Percentiles rank a stretch among this genome's conserved stretches.
Conservation (phyloP, 768 basidiomycete species). For the Boletus huronensis region DNA sequence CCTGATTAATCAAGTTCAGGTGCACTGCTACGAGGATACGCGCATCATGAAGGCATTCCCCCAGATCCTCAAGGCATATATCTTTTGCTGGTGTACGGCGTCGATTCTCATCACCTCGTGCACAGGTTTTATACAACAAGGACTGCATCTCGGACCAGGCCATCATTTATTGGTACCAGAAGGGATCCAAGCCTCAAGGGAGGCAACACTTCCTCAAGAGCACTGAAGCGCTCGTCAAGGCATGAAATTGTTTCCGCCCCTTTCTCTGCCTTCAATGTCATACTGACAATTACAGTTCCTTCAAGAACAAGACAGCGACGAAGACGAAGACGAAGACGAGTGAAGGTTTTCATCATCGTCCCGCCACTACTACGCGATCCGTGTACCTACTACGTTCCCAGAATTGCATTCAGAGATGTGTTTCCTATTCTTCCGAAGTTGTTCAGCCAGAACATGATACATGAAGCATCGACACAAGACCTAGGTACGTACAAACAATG, state of each 20-base stretch:
- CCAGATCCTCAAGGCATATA: slow-evolving; percentile 79
- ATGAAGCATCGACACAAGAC: not conserved
- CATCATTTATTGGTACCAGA: slow-evolving; percentile 97
- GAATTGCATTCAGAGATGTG: slow-evolving; percentile 16
- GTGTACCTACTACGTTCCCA: slow-evolving; percentile 18
- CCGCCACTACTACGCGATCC: slow-evolving; percentile 1
- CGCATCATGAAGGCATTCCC: slow-evolving; percentile 94
- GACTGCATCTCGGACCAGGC: slow-evolving; percentile 95
- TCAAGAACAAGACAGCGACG: slow-evolving; percentile 78
- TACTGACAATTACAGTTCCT: slow-evolving; percentile 70
- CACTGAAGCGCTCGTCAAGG: slow-evolving; percentile 88
- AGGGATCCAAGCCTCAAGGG: slow-evolving; percentile 94
- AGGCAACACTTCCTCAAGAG: slow-evolving; percentile 92
- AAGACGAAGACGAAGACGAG: slow-evolving; percentile 56
- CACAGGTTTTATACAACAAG: slow-evolving; percentile 88
- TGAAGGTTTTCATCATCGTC: slow-evolving; percentile 8
- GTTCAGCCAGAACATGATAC: not conserved
- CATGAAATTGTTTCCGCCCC: slow-evolving; percentile 22
- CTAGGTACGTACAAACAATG: slow-evolving; percentile 4
- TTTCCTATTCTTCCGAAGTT: slow-evolving; percentile 2
- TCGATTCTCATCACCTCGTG: slow-evolving; percentile 10
- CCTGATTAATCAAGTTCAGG: slow-evolving; percentile 92
- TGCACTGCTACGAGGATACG: slow-evolving; percentile 96
- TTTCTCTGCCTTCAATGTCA: slow-evolving; percentile 6
- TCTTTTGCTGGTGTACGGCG: not conserved